Conservation (phyloP, 2,329 filamentous ascomycete species). For the Ophiocordyceps robertsii region DNA sequence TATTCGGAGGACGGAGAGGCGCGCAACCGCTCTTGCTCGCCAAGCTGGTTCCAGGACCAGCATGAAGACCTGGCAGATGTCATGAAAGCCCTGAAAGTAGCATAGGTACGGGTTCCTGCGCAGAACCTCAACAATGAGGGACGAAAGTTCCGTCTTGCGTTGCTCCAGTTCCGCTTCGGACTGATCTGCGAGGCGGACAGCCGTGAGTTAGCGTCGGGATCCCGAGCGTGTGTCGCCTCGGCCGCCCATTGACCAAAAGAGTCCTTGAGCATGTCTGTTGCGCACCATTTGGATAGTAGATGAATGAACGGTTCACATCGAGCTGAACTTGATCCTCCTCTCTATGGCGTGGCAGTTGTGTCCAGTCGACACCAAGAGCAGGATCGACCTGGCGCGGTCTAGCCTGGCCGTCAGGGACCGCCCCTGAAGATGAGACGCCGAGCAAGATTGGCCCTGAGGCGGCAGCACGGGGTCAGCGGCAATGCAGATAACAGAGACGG, state of each 20-base stretch:
- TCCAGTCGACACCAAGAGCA: constrained; percentile 31
- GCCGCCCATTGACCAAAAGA: not conserved
- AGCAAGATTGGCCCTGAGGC: constrained; percentile 49
- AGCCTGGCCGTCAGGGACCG: constrained; percentile 5
- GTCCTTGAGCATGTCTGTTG: not conserved
- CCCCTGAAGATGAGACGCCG: constrained; percentile 15
- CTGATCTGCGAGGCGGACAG: constrained; percentile 34
- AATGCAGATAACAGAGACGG: constrained; percentile 1
- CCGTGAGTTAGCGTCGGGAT: not conserved
- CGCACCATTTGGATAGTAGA: constrained; percentile 80
- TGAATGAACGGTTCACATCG: constrained; percentile 91
- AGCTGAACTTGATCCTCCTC: constrained; percentile 88
- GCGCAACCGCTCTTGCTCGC: constrained; percentile 53
- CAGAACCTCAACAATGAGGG: constrained; percentile 69
- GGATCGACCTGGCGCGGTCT: not conserved
- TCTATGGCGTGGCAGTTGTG: constrained; percentile 54
- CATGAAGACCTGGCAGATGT: constrained; percentile 92
- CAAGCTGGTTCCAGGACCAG: constrained; percentile 59
- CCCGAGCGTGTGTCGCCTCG: too few relatives aligned
- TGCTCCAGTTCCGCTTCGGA: constrained; percentile 53
- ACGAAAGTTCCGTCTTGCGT: constrained; percentile 64
- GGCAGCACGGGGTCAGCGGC: too few relatives aligned
- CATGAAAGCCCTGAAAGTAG: constrained; percentile 98
- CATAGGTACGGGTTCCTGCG: constrained; percentile 70
- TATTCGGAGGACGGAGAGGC: constrained; percentile 81